Conservation (phyloP, 2,329 filamentous ascomycete species). For the Dactylellina parvicollis region DNA sequence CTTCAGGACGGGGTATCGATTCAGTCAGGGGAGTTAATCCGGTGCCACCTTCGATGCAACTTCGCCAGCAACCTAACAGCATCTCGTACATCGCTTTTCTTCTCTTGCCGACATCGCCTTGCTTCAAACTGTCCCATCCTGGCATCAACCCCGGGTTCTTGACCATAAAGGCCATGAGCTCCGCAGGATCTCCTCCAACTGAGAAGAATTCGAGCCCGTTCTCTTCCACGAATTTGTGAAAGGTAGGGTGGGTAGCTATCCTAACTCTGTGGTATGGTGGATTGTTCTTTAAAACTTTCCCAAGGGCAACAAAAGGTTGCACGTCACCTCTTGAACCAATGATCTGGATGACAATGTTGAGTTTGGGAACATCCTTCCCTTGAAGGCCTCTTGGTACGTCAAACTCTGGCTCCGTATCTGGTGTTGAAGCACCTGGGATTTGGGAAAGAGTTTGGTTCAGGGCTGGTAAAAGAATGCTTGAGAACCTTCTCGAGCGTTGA, state of each 20-base stretch:
- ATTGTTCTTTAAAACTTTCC: conserved; percentile 74
- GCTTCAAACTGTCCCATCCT: conserved; percentile 77
- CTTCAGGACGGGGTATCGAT: conserved; percentile 54
- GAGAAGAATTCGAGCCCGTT: conserved; percentile 79
- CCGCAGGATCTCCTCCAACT: conserved; percentile 78
- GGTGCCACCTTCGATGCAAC: conserved; percentile 74
- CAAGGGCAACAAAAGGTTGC: conserved; percentile 81
- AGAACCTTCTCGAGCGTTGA: conserved; percentile 73
- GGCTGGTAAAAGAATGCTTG: conserved; percentile 74
- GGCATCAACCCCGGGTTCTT: conserved; percentile 89
- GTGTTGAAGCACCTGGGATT: background rate
- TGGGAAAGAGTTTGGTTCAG: conserved; percentile 60
- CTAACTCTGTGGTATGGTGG: conserved; percentile 76
- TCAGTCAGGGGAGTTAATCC: conserved; percentile 57
- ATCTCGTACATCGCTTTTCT: conserved; percentile 80
- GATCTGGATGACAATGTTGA: conserved; percentile 86
- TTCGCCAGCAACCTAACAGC: conserved; percentile 85
- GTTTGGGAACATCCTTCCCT: conserved; percentile 55
- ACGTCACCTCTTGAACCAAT: conserved; percentile 83
- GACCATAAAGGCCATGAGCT: conserved; percentile 90
- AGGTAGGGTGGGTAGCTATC: conserved; percentile 76
- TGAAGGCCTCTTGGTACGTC: conserved; percentile 43
- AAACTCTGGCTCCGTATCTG: conserved; percentile 14
- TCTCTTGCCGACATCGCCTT: conserved; percentile 78
- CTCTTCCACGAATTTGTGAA: conserved; percentile 74